Evolutionary conservation across 2,329 filamentous ascomycete genomes (phyloP), one percentile per base, ranked within the genome.

Genomic region (Colletotrichum australisinense): DNA sequence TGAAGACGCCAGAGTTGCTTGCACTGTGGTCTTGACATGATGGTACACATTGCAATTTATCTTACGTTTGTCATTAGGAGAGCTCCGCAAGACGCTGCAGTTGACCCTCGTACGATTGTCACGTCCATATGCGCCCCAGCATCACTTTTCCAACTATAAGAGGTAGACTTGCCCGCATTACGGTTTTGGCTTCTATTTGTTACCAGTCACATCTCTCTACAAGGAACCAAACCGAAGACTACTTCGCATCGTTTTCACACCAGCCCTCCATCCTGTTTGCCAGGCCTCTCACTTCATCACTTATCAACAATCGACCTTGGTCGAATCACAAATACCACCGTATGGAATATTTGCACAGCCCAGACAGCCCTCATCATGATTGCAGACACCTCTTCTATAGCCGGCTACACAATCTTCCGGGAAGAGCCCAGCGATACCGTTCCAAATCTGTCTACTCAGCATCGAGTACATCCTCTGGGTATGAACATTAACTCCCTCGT

Each of bases 351-450:
- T 64, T 30, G 42, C 62, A 52, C 62, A 64, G 62, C 62, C 62
- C 62, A 64, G 62, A 49, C 19, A 49, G 42, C 42, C 42, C 42
- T n/a, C 79, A 83, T 66, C 79, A 84, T 84, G 83, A 83, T 82
- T 79, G 76, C 76, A 77, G 85, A 86, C 78, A 85, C 83, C 73
- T 80, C 80, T 74, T 82, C 82, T 75, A 83, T 86, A 79, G 79
- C 84, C 76, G 84, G 85, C 64, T 86, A 86, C 80, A 84, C 83
- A 72, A 84, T 86, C 74, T 84, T 81, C 78, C 84, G 83, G 78
- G 83, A 84, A 77, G 84, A 83, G 78, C 77, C 80, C 79, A 81
- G 76, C 78, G 81, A 80, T 73, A 78, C 79, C 76, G 80, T 80
- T 78, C 81, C 80, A 74, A 79, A 83, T 67, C 74, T 79, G 62